phyloP scores from a whole-genome alignment of 139 green algal species.

The Volvox africanus region DNA sequence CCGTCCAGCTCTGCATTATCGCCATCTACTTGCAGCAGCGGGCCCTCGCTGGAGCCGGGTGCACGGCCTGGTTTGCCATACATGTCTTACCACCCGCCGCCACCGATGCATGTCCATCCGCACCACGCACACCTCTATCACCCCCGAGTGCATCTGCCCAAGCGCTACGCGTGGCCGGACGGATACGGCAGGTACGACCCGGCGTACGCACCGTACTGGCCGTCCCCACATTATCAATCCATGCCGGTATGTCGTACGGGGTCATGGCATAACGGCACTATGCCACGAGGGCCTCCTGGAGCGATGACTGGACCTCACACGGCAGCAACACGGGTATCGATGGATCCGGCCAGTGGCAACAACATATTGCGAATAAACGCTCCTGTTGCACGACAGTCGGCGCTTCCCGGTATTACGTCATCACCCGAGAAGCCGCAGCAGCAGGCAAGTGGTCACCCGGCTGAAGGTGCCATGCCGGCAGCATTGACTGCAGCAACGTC shows the following conservation, averaged over 20 bases:
- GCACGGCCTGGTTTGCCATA: neutral
- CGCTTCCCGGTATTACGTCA: neutral
- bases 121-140: neutral
- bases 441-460: neutral
- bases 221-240: neutral
- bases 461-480: neutral
- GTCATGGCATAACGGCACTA: neutral
- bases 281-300: neutral
- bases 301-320: no score
- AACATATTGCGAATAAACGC: neutral
- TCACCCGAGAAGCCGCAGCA: neutral
- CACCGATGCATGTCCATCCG: neutral
- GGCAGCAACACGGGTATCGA: neutral
- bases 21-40: neutral
- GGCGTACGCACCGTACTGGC: constrained; percentile 3
- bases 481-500: neutral
- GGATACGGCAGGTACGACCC: constrained; percentile 7
- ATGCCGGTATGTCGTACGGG: neutral
- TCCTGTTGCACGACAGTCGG: no score
- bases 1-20: neutral
- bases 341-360: neutral
- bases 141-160: neutral
- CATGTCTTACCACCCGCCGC: neutral
- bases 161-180: neutral
- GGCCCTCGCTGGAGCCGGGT: neutral